Percentiles rank a stretch among this genome's conserved stretches.
Evolutionary conservation across 1,284 basidiomycete species (phyloP).

Genomic region (Earliella scabrosa): DNA sequence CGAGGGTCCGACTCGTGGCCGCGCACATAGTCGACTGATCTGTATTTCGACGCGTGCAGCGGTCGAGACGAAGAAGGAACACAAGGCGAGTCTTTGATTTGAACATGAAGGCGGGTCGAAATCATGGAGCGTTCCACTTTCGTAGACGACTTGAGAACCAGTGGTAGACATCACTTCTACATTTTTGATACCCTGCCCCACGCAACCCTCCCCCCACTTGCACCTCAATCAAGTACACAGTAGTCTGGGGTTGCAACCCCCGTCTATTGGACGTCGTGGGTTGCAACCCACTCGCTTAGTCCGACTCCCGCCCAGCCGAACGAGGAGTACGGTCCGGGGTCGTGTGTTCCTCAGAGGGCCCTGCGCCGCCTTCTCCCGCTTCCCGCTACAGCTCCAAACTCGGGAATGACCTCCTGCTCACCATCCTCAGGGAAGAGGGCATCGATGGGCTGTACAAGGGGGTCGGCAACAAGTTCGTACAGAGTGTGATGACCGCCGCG

Average conservation of each 20-base stretch:
- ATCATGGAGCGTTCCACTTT: too few relatives aligned
- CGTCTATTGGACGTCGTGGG: too few relatives aligned
- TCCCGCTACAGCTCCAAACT: too few relatives aligned
- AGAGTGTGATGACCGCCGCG: slow-evolving; percentile 90
- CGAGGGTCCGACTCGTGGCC: slow-evolving; percentile 10
- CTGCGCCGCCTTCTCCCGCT: too few relatives aligned
- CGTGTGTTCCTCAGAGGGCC: not conserved
- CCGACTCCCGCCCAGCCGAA: too few relatives aligned
- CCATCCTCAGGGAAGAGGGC: slow-evolving; percentile 80
- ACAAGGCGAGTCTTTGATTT: slow-evolving; percentile 56
- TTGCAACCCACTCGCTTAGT: too few relatives aligned
- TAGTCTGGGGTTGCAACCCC: too few relatives aligned
- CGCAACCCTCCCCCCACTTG: not conserved
- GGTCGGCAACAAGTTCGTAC: slow-evolving; percentile 82
- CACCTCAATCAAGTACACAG: not conserved
- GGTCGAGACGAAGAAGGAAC: slow-evolving; percentile 82
- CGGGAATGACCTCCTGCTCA: slow-evolving; percentile 42
- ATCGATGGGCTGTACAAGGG: slow-evolving; percentile 85
- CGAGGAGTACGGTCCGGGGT: too few relatives aligned
- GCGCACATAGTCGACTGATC: slow-evolving; percentile 75
- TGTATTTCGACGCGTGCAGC: slow-evolving; percentile 94
- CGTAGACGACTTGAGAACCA: slow-evolving; percentile 58
- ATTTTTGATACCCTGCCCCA: too few relatives aligned
- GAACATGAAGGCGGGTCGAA: not conserved
- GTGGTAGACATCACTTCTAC: slow-evolving; percentile 72